Conservation (phyloP, 2,329 filamentous ascomycete genomes). For the Aspergillus fijiensis region DNA sequence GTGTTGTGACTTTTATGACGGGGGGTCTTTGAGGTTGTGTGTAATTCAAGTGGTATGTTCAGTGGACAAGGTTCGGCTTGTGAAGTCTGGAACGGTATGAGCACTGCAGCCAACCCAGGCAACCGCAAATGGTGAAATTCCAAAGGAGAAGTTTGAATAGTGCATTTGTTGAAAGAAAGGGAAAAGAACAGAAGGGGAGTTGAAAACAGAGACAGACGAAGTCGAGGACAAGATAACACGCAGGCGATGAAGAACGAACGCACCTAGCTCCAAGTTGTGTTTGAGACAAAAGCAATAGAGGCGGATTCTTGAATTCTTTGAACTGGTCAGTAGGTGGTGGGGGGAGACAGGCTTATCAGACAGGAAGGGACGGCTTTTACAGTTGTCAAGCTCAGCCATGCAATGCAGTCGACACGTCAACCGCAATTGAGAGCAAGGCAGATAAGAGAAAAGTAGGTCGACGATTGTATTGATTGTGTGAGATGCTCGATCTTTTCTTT, state of each 20-base stretch:
- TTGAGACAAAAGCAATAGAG: not conserved
- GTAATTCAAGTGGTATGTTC: not conserved
- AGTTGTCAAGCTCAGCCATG: conserved; percentile 12
- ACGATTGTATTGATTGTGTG: not conserved
- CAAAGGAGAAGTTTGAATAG: not conserved
- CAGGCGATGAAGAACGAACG: conserved; percentile 4
- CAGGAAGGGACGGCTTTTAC: not conserved
- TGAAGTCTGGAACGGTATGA: not conserved
- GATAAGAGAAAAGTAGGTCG: not conserved
- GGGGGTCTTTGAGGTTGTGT: not conserved
- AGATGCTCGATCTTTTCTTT: too few relatives aligned
- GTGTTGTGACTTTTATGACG: conserved; percentile 8
- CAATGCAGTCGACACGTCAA: conserved; percentile 10
- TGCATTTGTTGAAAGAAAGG: not conserved
- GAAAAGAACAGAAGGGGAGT: not conserved
- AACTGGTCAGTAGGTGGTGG: not conserved
- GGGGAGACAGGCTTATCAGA: not conserved
- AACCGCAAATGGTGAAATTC: not conserved
- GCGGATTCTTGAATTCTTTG: too few relatives aligned
- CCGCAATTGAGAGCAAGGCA: not conserved
- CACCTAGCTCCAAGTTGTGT: conserved; percentile 6
- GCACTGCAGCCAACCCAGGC: not conserved
- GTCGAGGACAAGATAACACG: conserved; percentile 11
- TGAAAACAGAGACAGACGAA: conserved; percentile 13
- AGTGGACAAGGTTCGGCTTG: conserved; percentile 6